Conservation (phyloP, 2,329 filamentous ascomycete species). For the Calonectria multiphialidica region DNA sequence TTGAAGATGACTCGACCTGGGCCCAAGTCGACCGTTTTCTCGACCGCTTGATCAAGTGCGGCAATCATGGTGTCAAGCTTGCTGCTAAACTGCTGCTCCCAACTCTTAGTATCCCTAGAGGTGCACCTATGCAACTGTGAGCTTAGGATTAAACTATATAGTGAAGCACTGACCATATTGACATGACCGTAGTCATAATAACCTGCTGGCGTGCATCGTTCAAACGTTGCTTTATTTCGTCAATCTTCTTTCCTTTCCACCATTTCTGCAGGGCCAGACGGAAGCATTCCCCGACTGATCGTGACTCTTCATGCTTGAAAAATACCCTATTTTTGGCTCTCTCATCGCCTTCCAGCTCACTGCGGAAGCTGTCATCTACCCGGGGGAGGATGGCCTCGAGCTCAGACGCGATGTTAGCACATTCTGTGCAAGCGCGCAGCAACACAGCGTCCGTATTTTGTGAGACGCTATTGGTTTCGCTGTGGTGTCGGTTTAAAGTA, state of each 20-base stretch:
- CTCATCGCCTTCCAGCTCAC: background rate
- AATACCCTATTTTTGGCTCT: background rate
- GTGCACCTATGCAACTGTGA: background rate
- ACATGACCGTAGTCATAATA: slow-evolving; percentile 7
- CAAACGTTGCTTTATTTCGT: slow-evolving; percentile 12
- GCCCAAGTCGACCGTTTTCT: background rate
- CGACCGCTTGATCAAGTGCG: background rate
- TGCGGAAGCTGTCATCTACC: background rate
- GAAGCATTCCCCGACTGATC: slow-evolving; percentile 4
- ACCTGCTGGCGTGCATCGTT: background rate
- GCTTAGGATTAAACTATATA: background rate
- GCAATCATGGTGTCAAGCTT: slow-evolving; percentile 16
- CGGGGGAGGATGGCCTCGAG: background rate
- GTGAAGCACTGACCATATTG: slow-evolving; percentile 1
- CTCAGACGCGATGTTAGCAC: background rate
- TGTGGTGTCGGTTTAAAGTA: background rate
- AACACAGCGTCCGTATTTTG: background rate
- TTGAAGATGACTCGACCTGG: background rate
- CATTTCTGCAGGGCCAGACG: background rate
- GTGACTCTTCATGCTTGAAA: background rate
- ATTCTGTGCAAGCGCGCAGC: background rate
- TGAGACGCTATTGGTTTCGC: background rate
- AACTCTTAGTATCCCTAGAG: background rate
- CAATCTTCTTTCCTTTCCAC: slow-evolving; percentile 2
- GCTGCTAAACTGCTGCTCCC: slow-evolving; percentile 15